These are phyloP conservation scores for Prunus fruticosa DNA, from an alignment of 306 rosid species.

Conservation along the genomic window DNA sequence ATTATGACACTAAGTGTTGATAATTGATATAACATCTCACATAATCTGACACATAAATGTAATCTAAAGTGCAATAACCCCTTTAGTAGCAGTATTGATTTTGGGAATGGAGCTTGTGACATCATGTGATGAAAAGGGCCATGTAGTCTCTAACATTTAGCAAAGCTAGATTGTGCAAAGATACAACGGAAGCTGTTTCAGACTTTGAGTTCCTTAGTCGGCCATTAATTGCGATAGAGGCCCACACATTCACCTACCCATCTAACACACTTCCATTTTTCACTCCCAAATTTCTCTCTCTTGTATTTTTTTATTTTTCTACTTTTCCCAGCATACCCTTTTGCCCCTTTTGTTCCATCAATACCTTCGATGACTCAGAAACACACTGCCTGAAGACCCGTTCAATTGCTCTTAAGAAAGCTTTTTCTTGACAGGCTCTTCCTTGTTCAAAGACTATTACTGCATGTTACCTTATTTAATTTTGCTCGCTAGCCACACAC, in stretches of 20 bases:
- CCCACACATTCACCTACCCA: slow-evolving; percentile 65
- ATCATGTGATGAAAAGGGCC: slow-evolving; percentile 23
- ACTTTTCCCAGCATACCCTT: slow-evolving; percentile 5
- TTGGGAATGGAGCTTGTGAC: background rate
- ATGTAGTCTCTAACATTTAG: slow-evolving; percentile 1
- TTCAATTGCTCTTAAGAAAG: slow-evolving; percentile 7
- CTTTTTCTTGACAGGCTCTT: background rate
- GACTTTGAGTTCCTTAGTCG: slow-evolving; percentile 31
- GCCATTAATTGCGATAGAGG: slow-evolving; percentile 42
- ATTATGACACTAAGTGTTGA: background rate
- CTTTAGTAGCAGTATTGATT: background rate
- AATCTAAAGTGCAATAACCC: too few species aligned
- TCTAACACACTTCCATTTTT: slow-evolving; percentile 28
- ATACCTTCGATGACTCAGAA: slow-evolving; percentile 26
- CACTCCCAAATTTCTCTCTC: slow-evolving; percentile 10
- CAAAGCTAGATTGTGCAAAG: slow-evolving; percentile 18
- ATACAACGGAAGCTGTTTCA: slow-evolving; percentile 24
- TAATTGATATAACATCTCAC: too few species aligned
- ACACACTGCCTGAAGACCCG: slow-evolving; percentile 45
- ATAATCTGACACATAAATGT: too few species aligned
- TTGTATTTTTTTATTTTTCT: background rate
- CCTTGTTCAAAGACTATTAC: slow-evolving; percentile 18
- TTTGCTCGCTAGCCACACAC: slow-evolving; percentile 5
- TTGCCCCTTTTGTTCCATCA: slow-evolving; percentile 9
- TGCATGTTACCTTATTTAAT: slow-evolving; percentile 45